These are phyloP conservation scores for Salisapilia sapeloensis DNA, from an alignment of 352 stramenopile species.

Conservation along the genomic window DNA sequence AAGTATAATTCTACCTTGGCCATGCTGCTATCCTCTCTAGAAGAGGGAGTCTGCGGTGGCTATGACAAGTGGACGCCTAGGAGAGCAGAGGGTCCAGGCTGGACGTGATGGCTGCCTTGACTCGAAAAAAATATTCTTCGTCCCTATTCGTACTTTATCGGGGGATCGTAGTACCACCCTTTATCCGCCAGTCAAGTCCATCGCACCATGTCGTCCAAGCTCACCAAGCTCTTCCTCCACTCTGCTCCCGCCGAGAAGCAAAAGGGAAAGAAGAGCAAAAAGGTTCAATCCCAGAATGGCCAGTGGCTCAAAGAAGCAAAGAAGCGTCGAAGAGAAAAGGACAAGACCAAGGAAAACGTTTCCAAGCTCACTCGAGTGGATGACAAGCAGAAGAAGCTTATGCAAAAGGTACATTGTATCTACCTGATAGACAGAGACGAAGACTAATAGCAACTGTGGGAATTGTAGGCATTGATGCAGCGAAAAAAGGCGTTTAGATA, in stretches of 20 bases:
- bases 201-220: slow-evolving; percentile 26
- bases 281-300: slow-evolving; percentile 2
- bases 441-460: background rate
- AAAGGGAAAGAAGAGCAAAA: no score
- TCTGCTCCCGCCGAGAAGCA: no score
- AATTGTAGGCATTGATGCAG: slow-evolving; percentile 16
- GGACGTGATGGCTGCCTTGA: no score
- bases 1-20: no score
- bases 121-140: slow-evolving; percentile 20
- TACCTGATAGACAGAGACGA: background rate
- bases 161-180: no score
- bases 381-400: slow-evolving; percentile 41
- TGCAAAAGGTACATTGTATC: slow-evolving; percentile 24
- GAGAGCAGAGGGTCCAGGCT: no score
- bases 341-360: slow-evolving; percentile 40
- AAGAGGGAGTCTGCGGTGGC: no score
- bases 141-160: background rate
- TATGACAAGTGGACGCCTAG: no score
- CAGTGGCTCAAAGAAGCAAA: slow-evolving; percentile 6
- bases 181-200: no score
- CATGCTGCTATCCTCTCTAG: no score
- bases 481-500: slow-evolving; percentile 20
- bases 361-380: slow-evolving; percentile 33
- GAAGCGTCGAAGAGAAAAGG: slow-evolving; percentile 6
- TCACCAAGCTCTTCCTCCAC: slow-evolving; percentile 67